These are phyloP conservation scores for Immersiella caudata DNA, from an alignment of 495 filamentous ascomycete genomes.

Conservation along the genomic window DNA sequence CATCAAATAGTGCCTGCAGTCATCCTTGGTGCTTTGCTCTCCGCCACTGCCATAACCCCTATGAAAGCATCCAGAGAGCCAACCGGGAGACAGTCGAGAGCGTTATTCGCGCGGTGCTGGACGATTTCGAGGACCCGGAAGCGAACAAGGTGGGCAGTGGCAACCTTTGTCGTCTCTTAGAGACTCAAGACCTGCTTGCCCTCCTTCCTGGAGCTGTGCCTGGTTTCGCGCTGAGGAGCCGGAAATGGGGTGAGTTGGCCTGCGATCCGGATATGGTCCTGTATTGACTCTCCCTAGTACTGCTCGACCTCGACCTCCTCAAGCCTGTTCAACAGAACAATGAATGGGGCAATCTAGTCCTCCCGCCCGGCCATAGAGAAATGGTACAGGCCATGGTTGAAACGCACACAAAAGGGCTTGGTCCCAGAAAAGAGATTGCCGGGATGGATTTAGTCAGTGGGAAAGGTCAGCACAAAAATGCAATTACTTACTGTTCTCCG, in stretches of 20 bases:
- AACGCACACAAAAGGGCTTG: constrained; percentile 28
- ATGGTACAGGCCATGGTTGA: constrained; percentile 43
- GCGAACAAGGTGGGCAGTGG: not conserved
- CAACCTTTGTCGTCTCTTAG: not conserved
- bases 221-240: constrained; percentile 43
- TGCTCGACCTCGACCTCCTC: constrained; percentile 29
- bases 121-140: constrained; percentile 3
- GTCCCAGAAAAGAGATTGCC: not conserved
- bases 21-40: not conserved
- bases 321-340: constrained; percentile 24
- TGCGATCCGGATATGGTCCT: no score
- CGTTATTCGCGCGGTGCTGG: not conserved
- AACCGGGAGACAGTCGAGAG: not conserved
- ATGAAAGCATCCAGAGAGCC: not conserved
- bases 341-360: constrained; percentile 37
- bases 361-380: constrained; percentile 35
- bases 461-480: constrained; percentile 26
- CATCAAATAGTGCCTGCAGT: not conserved
- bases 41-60: not conserved
- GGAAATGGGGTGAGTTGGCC: constrained; percentile 42
- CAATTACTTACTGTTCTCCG: no score
- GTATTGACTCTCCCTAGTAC: constrained; percentile 21
- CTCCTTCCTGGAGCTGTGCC: constrained; percentile 44
- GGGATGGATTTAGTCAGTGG: constrained; percentile 25
- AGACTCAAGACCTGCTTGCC: constrained; percentile 29